These are phyloP conservation scores for Backusella macrospora DNA, from an alignment of 192 early-diverging fungal species.

Conservation along the genomic window DNA sequence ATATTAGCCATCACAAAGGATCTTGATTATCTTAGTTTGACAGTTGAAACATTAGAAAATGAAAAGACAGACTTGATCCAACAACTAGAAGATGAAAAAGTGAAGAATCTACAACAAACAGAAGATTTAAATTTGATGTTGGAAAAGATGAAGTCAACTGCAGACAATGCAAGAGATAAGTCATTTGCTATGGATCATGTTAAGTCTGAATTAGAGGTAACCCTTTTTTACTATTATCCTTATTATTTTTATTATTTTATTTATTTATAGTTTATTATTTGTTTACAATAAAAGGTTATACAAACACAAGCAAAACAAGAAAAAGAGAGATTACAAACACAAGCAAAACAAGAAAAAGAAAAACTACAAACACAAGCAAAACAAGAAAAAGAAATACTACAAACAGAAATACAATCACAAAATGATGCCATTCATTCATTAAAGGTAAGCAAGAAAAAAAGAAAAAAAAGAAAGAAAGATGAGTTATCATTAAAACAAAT, in stretches of 20 bases:
- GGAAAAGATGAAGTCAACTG: conserved; percentile 36
- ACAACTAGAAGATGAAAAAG: conserved; percentile 37
- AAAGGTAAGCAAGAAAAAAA: not conserved
- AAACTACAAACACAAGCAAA: not conserved
- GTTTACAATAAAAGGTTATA: not conserved
- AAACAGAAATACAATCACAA: not conserved
- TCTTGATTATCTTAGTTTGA: conserved; percentile 37
- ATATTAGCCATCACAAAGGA: conserved; percentile 37
- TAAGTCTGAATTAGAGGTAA: conserved; percentile 22
- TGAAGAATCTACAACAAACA: conserved; percentile 25
- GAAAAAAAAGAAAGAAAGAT: not conserved
- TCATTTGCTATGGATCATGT: conserved; percentile 18
- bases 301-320: conserved; percentile 12
- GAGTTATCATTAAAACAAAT: not conserved
- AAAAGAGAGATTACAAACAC: not conserved
- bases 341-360: not conserved
- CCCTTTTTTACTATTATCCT: too few species aligned
- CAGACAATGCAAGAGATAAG: conserved; percentile 34
- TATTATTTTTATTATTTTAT: not conserved
- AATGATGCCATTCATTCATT: not conserved
- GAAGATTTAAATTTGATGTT: conserved; percentile 35
- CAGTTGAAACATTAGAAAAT: conserved; percentile 33
- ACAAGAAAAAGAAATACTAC: not conserved
- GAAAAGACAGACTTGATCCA: conserved; percentile 31
- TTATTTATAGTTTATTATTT: not conserved